Evolutionary conservation across 2,329 filamentous ascomycete species (phyloP), one percentile per base, ranked within the genome.

Genomic region (Salinomyces thailandicus): DNA sequence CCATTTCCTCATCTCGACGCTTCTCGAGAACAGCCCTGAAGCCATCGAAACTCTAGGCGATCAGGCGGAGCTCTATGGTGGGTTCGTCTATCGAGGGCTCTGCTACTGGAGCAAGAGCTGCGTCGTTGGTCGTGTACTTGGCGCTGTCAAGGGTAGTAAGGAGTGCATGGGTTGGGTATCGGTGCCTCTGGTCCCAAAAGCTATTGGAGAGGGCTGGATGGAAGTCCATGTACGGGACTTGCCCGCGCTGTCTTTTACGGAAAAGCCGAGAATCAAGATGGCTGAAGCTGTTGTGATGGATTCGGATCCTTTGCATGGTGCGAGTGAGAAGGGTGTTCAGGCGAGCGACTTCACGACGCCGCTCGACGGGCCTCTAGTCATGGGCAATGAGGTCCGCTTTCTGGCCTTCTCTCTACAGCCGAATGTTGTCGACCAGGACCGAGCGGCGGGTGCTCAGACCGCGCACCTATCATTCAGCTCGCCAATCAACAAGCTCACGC

Each of bases 81-180:
- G 72, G 2, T 73, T 77, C 41, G 50, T 69, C 15, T 72, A 71
- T 40, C 47, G 56, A 5, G 61, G 57, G 3, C 60, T 60, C 20
- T 69, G 64, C 31, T 77, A 68, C 63, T 77, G 72, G 72, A 74
- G 71, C 49, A 74, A 73, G 49, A 59, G 59, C 29, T 72, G 66
- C 26, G 59, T 75, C 19, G 62, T 73, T n/a, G 69, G 68, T 0
- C 63, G 71, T 18, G 68, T 76, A 1, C 41, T 77, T 18, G 66
- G 66, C 20, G 62, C 65, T 28, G 36, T 63, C 18, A 52, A 61
- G 5, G 64, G 59, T 11, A 61, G 64, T 5, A 55, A 57, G 22
- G 68, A 71, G 35, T 72, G 67, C 39, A 71, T 74, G 68, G 71
- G 70, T 5, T 76, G 72, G 72, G 59, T 73, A 4, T 61, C 60